Conservation (phyloP, 495 filamentous ascomycete species). For the Penicillium egyptiacum region DNA sequence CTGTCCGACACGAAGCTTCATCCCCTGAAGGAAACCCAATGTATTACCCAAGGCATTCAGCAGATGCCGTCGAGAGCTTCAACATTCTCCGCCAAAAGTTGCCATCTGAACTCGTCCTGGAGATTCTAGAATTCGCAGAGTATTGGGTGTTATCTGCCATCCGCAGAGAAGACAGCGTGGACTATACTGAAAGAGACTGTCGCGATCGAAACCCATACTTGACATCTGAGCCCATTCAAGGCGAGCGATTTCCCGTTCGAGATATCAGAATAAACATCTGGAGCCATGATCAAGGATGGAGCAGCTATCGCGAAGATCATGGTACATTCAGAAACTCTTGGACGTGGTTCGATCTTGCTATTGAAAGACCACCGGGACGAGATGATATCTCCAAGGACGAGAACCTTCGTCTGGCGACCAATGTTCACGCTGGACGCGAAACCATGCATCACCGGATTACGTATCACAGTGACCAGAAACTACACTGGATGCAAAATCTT, state of each 20-base stretch:
- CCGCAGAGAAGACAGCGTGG: neutral
- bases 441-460: neutral
- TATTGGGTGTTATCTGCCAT: constrained; percentile 1
- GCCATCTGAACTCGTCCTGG: constrained; percentile 9
- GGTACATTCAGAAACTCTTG: constrained; percentile 47
- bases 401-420: neutral
- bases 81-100: constrained; percentile 1
- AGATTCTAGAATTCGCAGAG: constrained; percentile 3
- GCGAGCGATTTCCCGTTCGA: constrained; percentile 23
- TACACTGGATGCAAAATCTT: neutral
- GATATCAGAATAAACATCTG: constrained; percentile 57
- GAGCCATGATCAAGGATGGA: constrained; percentile 59
- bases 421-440: constrained; percentile 4
- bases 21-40: neutral
- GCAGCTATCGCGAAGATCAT: constrained; percentile 24
- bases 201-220: neutral
- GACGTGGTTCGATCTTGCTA: constrained; percentile 62
- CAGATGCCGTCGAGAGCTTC: neutral
- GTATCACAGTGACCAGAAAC: neutral
- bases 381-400: neutral
- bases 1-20: neutral
- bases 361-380: constrained; percentile 41
- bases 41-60: neutral
- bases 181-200: neutral
- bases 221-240: constrained; percentile 6